phyloP scores from a whole-genome alignment of 2,329 filamentous ascomycete genomes.

The Calycina herbarum region DNA sequence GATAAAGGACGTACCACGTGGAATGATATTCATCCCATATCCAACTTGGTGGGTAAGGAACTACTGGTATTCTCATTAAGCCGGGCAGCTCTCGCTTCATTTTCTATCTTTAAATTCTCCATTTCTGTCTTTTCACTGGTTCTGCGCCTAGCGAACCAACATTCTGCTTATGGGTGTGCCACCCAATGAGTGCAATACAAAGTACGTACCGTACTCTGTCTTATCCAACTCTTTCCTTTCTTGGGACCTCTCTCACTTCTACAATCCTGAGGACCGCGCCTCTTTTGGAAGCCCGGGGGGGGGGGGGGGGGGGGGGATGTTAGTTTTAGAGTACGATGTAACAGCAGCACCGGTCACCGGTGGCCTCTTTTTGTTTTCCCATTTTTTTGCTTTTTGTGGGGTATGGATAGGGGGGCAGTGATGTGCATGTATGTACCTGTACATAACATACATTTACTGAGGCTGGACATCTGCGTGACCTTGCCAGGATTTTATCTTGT shows the following conservation, averaged over 20 bases:
- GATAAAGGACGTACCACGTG: background rate
- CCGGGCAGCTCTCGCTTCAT: background rate
- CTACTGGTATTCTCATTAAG: background rate
- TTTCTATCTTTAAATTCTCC: background rate
- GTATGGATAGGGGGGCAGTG: background rate
- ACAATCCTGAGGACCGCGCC: background rate
- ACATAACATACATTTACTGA: constrained; percentile 1
- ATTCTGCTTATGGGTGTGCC: no score
- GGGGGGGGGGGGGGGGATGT: constrained; percentile 2
- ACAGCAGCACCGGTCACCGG: background rate
- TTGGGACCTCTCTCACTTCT: background rate
- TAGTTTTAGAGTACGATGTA: background rate
- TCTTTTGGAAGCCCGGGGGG: background rate
- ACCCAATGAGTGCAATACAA: background rate
- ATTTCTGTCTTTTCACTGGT: background rate
- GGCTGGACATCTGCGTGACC: constrained; percentile 2
- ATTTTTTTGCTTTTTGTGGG: background rate
- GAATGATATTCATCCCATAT: background rate
- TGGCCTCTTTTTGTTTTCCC: background rate
- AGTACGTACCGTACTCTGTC: background rate
- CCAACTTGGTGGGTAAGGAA: background rate
- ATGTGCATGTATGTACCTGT: background rate
- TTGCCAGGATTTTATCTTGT: background rate
- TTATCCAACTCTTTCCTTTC: background rate
- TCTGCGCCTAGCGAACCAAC: background rate